phyloP scores from a whole-genome alignment of 768 basidiomycete genomes.

The Lactifluus piperatus region DNA sequence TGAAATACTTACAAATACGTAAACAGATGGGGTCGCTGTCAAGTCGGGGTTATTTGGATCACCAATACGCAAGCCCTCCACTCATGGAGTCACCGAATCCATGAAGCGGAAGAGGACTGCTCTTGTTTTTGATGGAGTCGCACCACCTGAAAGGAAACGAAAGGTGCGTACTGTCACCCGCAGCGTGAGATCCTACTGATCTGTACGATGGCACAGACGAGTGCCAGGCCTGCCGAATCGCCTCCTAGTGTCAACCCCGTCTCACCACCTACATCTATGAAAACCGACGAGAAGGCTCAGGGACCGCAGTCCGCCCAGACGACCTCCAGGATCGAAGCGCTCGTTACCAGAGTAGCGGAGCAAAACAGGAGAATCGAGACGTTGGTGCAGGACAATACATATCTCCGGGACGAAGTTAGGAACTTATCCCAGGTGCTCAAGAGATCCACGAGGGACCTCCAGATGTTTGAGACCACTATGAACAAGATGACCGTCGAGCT shows the following conservation, averaged over 20 bases:
- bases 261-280: not conserved
- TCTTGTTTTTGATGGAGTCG: constrained; percentile 4
- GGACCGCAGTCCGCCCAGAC: not conserved
- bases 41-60: not conserved
- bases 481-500: not conserved
- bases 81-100: not conserved
- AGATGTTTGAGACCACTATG: constrained; percentile 3
- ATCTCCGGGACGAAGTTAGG: not conserved
- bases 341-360: not conserved
- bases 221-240: not conserved
- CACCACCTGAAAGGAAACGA: constrained; percentile 9
- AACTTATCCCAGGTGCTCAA: not conserved
- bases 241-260: not conserved
- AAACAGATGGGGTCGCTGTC: not conserved
- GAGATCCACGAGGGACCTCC: constrained; percentile 8
- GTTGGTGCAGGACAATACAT: not conserved
- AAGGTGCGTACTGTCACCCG: not conserved
- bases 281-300: not conserved
- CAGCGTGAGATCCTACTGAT: not conserved
- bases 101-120: constrained; percentile 7
- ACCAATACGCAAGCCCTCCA: not conserved
- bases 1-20: not conserved
- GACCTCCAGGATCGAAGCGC: not conserved
- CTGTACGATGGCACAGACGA: not conserved
- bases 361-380: not conserved